phyloP scores from a whole-genome alignment of 148 eudicot genomes.

The Fagopyrum homotropicum region DNA sequence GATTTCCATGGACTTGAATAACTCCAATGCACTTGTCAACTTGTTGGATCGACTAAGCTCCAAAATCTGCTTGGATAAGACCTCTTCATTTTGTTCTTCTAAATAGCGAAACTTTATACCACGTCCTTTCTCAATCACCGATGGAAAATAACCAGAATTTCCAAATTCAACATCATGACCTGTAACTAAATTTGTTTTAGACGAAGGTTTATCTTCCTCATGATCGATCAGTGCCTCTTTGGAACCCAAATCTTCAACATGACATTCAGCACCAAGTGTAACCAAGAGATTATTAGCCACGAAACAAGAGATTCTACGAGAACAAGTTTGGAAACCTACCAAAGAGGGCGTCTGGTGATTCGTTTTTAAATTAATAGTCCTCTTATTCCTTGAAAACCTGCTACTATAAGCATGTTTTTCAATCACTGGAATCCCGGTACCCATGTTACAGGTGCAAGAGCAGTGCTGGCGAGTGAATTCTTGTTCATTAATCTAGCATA shows the following conservation, averaged over 20 bases:
- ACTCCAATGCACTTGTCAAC: constrained; percentile 41
- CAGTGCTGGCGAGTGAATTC: constrained; percentile 4
- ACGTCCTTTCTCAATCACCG: constrained; percentile 14
- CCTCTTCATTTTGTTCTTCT: constrained; percentile 53
- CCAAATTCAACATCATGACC: not conserved
- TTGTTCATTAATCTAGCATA: not conserved
- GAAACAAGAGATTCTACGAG: not conserved
- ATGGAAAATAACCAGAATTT: not conserved
- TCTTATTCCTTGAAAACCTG: not conserved
- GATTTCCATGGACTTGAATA: constrained; percentile 49
- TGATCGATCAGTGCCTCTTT: not conserved
- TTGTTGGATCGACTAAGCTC: constrained; percentile 50
- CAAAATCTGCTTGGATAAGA: constrained; percentile 44
- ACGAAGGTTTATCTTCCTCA: not conserved
- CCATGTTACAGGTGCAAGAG: not conserved
- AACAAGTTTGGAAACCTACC: not conserved
- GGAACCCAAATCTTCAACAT: not conserved
- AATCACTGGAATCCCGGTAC: not conserved
- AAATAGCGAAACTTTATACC: constrained; percentile 31
- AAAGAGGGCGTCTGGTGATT: not conserved
- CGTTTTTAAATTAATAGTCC: not conserved
- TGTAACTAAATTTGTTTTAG: not conserved
- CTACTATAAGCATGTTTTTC: not conserved
- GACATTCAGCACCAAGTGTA: not conserved
- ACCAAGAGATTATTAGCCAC: not conserved